Base-by-base conservation (phyloP, 768 basidiomycete genomes). In the Chalciporus chontae region DNA sequence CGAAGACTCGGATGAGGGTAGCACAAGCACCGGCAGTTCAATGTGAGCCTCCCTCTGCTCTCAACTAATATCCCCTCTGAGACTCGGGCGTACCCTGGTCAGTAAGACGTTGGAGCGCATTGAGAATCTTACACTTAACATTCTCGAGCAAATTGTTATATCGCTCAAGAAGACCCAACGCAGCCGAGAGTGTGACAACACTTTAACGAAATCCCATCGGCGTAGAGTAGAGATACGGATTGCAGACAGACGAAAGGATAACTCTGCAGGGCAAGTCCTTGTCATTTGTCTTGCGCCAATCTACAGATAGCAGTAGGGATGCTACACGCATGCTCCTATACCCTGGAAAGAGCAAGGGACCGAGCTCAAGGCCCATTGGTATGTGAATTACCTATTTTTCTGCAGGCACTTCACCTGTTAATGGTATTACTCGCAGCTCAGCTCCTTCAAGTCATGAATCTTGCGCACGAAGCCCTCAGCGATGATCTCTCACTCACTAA, bases 391-490 rank as follows among this genome's bases (percentile, higher is more conserved):
- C 1, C 5, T 27, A 14, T 23, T 19, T 5, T 13, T 36, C 8
- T 14, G 29, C 19, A 10, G 14, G 13, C 19, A 13, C 11, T 38
- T 41, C 47, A 49, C 18, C 36, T 34, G 15, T 19, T 13, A 49
- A 37, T 45, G 37, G 31, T 37, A 36, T 21, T 36, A 15, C 14
- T 36, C 9, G 34, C 54, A 92, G 90, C 90, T 3, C 85, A 84
- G 58, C 62, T 91, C 8, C 74, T 90, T 56, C 76, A 73, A 23
- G 76, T 89, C 4, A 69, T 87, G 41, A 80, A 89, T 54, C 63
- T 83, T 40, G 76, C 81, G n/a, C 85, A 92, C 56, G 84, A 84
- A 56, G 85, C 85, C 1, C 63, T 89, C 5, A 50, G 75, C 1
- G 69, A 73, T 17, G 74, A 71, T 14, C 65, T 81, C 11, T 78